Evolutionary conservation across 257 asterid genomes (phyloP).

Genomic region (Solanum rostratum): DNA sequence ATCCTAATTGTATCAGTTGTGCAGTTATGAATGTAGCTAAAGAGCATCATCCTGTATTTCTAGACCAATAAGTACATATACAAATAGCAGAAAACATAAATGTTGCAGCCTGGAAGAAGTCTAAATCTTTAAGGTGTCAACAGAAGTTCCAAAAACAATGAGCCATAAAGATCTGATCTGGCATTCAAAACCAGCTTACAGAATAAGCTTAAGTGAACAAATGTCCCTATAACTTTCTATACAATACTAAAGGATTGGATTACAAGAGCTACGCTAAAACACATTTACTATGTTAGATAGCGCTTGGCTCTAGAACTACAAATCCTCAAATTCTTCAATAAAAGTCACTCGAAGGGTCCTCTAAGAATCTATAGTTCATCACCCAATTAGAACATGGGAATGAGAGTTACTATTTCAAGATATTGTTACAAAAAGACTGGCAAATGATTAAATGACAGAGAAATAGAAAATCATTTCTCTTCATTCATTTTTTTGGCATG

Average conservation of each 20-base stretch:
- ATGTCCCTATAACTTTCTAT: neutral
- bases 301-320: neutral
- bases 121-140: neutral
- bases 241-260: neutral
- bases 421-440: neutral
- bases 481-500: neutral
- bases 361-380: neutral
- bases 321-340: neutral
- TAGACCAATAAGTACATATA: neutral
- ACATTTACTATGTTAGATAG: neutral
- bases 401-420: neutral
- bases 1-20: neutral
- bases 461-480: neutral
- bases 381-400: neutral
- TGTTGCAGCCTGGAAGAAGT: neutral
- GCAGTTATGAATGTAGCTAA: neutral
- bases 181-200: neutral
- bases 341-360: neutral
- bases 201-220: neutral
- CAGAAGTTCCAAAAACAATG: neutral
- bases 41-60: neutral
- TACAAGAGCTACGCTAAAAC: neutral
- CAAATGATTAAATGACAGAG: neutral
- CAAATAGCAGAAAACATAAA: neutral
- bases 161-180: neutral